These are phyloP conservation scores for Pharus latifolius DNA, from an alignment of 176 grass and related monocot genomes.

Conservation along the genomic window DNA sequence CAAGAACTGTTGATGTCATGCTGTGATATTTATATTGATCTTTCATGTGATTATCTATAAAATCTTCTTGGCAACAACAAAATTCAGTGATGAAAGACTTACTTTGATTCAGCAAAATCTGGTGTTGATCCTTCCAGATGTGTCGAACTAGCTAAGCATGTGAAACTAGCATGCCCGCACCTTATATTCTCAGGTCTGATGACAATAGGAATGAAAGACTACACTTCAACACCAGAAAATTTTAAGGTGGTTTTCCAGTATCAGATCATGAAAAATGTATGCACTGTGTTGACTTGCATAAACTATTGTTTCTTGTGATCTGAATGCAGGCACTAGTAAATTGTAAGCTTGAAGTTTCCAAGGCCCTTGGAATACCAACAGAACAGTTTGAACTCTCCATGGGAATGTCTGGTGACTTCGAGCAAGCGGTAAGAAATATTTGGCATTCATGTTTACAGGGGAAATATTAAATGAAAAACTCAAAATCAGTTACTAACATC, in stretches of 20 bases:
- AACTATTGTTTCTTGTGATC: neutral
- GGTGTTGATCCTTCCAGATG: slow-evolving; percentile 68
- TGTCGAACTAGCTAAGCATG: slow-evolving; percentile 64
- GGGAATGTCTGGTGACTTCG: slow-evolving; percentile 90
- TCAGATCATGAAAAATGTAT: neutral
- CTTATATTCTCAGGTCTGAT: slow-evolving; percentile 84
- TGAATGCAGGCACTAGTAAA: slow-evolving; percentile 39
- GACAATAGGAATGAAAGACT: slow-evolving; percentile 88
- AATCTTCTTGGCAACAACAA: neutral
- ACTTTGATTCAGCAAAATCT: slow-evolving; percentile 71
- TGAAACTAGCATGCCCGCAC: slow-evolving; percentile 57
- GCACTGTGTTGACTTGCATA: neutral
- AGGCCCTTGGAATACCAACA: slow-evolving; percentile 46
- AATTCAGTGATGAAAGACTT: neutral
- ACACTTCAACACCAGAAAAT: slow-evolving; percentile 82
- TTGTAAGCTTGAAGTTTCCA: slow-evolving; percentile 53
- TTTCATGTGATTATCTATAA: neutral
- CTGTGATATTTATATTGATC: neutral
- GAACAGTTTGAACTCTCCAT: slow-evolving; percentile 79
- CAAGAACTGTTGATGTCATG: neutral
- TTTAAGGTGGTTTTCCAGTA: slow-evolving; percentile 43
- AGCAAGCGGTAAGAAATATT: slow-evolving; percentile 59
- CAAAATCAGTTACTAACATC: neutral
- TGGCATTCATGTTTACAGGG: neutral
- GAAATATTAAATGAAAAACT: neutral